phyloP scores from a whole-genome alignment of 2,329 filamentous ascomycete species.

The Exophiala dermatitidis region DNA sequence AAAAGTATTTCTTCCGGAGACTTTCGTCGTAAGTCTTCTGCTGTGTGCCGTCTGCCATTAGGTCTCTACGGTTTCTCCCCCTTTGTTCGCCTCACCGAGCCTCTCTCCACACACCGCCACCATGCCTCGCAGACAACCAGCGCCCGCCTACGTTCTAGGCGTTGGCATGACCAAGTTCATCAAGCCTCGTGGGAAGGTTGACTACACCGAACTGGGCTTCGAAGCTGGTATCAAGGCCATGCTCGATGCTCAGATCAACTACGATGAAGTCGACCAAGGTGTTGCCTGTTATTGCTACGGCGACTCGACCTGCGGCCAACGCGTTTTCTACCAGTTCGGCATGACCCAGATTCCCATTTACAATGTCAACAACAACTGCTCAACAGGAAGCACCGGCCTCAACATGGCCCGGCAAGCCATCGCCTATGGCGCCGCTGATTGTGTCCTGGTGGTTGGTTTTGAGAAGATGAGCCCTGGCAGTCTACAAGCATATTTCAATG shows the following conservation, averaged over 20 bases:
- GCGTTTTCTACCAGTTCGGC: conserved; percentile 98
- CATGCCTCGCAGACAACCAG: conserved; percentile 48
- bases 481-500: conserved; percentile 74
- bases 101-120: conserved; percentile 18
- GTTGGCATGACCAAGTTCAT: conserved; percentile 99
- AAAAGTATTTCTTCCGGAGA: too few species aligned
- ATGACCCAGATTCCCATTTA: conserved; percentile 95
- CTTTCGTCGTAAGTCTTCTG: too few species aligned
- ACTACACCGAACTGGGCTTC: conserved; percentile 32
- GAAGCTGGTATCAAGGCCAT: conserved; percentile 33
- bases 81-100: not conserved
- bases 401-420: conserved; percentile 77
- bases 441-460: conserved; percentile 85
- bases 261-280: conserved; percentile 91
- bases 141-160: conserved; percentile 77
- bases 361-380: conserved; percentile 99
- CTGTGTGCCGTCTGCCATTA: not conserved
- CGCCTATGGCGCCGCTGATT: conserved; percentile 72
- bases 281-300: conserved; percentile 98
- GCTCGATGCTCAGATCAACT: conserved; percentile 79
- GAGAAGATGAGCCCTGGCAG: conserved; percentile 98
- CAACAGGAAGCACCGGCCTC: conserved; percentile 85
- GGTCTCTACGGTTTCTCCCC: not conserved
- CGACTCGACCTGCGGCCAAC: conserved; percentile 88
- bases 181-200: conserved; percentile 34